Percentiles rank a stretch among this genome's conserved stretches.
Conservation (phyloP, 768 basidiomycete species). For the Trametopsis cervina region DNA sequence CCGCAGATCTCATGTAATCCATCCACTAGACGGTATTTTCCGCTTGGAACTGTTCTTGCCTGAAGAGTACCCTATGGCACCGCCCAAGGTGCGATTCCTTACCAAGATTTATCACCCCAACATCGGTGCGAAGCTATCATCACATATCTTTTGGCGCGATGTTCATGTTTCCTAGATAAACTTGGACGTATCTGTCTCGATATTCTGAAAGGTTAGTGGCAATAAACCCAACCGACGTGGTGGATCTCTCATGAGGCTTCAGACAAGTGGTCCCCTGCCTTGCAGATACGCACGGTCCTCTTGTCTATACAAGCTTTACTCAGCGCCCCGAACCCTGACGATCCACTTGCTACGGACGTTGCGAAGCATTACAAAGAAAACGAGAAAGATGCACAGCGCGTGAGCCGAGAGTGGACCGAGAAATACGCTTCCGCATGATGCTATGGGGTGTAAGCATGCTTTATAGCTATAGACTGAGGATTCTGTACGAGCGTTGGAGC, state of each 20-base stretch:
- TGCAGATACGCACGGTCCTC: constrained; percentile 97
- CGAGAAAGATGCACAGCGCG: constrained; percentile 86
- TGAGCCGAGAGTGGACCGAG: constrained; percentile 94
- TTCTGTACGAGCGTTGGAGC: background rate
- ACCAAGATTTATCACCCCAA: constrained; percentile 99
- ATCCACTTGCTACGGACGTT: constrained; percentile 89
- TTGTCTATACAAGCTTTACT: constrained; percentile 96
- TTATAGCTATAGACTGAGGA: background rate
- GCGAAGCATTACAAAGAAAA: constrained; percentile 99
- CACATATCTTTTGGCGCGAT: too few relatives aligned
- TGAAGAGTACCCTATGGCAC: constrained; percentile 99
- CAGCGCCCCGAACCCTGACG: constrained; percentile 94
- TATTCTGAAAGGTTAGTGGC: constrained; percentile 80
- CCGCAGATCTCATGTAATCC: too few relatives aligned
- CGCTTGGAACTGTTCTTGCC: constrained; percentile 96
- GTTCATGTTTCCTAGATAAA: constrained; percentile 62
- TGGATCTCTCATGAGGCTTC: constrained; percentile 6
- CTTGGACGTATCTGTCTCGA: constrained; percentile 97
- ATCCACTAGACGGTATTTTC: constrained; percentile 73
- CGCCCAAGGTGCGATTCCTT: constrained; percentile 95
- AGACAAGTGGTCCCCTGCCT: constrained; percentile 99
- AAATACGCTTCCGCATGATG: constrained; percentile 53
- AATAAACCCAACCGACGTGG: too few relatives aligned
- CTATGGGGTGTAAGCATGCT: background rate
- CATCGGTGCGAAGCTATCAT: constrained; percentile 64